Base-by-base conservation (phyloP, 139 green algal species). In the Micromonas commoda region DNA sequence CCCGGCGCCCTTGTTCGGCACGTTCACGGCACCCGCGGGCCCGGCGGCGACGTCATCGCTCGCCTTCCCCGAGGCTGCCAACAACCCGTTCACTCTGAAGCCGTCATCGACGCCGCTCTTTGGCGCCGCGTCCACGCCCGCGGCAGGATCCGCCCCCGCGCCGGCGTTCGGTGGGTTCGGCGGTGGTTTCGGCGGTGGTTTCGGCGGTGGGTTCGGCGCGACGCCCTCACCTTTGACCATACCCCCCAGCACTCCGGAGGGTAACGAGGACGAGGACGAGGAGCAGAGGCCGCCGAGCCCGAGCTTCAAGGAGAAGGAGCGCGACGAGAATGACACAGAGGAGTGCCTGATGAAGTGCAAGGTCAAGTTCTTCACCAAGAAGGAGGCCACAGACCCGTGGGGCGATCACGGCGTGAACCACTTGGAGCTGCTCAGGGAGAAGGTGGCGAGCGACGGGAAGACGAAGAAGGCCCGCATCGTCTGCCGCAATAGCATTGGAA, bases 361-460 rank as follows among this genome's bases (percentile, higher is more conserved):
- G 38, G 34, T 60, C 4, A 75, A 75, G 53, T 61, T 75, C 1
- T 39, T 61, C 37, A 61, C 38, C 4, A 75, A 75, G 38, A 75
- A 75, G 68, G 68, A 75, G 23, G 68, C 68, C 26, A 26, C 37
- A 23, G 68, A 75, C 34, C 34, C 68, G 37, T 75, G 68, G 68
- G 68, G 34, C 1, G 68, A 75, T 39, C 68, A 39, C 37, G 68
- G 68, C 37, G 68, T 75, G 68, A 75, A 75, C 33, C 52, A 39
- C 2, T 61, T 75, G 24, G 37, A 75, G 29, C 61, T 75, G 60
- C 38, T 38, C 20, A 5, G 35, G 19, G 68, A 75, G 34, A 75
- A 75, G 3, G n/a, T 39, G 4, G 26, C 64, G 3, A 13, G 24
- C n/a, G 68, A 75, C 21, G 68, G 68, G 0, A 13, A 20, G 31